Base-by-base conservation (phyloP, 768 basidiomycete genomes). In the Zangia roseola region DNA sequence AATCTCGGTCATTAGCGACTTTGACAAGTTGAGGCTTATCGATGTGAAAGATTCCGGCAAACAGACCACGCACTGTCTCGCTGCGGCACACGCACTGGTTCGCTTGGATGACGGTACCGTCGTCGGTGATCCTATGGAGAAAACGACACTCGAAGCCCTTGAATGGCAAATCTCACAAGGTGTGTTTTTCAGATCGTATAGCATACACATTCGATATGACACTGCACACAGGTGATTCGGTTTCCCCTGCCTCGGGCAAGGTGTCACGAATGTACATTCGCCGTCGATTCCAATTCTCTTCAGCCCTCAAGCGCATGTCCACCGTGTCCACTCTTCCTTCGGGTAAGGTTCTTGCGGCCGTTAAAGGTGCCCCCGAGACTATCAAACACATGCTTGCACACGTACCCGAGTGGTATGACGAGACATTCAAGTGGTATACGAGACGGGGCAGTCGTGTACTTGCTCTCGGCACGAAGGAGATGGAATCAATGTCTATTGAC, bases 111-210 rank as follows among this genome's bases (percentile, higher is more conserved):
- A 98, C 58, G 95, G 92, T 9, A 86, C 86, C 1, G 73, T 94
- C 31, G 94, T 98, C 36, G 97, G 97, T 4, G 97, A 99, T 65
- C 97, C 97, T 0, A 99, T 99, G 97, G 97, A 99, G 70, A 94
- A 94, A 72, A 94, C 91, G 0, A 95, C 97, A 0, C 74, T 98
- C 7, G 89, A 91, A 52, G 86, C 92, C 3, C 76, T 99, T 24
- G 85, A 91, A 40, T 98, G 97, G 95, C 83, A 82, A 49, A 67
- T 98, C 34, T 72, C 67, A 10, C 82, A 83, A 70, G 88, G 89
- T 81, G 43, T 41, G 72, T 50, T 17, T 30, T 25, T 37, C 31
- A 25, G 10, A 16, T 24, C 16, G 24, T 13, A 10, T 37, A 10
- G 5, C 1, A n/a, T 2, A 13, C 25, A 42, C 5, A 25, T 40